Evolutionary conservation across 208 protist species (phyloP).

Genomic region (Leishmania arabica): DNA sequence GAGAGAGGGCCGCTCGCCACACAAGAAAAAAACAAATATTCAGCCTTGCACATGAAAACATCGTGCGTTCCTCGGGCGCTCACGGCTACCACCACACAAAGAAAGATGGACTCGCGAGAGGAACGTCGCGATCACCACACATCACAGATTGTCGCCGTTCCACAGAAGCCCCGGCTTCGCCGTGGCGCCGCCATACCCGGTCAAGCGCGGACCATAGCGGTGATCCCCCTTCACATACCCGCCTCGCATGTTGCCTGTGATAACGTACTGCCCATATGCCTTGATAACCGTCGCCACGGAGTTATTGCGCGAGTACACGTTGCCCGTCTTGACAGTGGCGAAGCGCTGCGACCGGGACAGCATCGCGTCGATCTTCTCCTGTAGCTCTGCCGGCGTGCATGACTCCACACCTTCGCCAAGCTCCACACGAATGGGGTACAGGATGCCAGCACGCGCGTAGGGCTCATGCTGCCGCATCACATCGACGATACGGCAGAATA

Average conservation of each 20-base stretch:
- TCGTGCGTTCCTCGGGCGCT: not conserved
- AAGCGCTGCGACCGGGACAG: constrained; percentile 73
- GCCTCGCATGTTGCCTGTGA: constrained; percentile 88
- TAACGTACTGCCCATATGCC: constrained; percentile 76
- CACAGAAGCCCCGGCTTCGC: constrained; percentile 81
- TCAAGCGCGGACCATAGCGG: constrained; percentile 81
- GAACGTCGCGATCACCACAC: not conserved
- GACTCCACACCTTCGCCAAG: constrained; percentile 65
- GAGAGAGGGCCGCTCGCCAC: not conserved
- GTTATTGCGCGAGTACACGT: constrained; percentile 73
- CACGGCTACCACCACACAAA: not conserved
- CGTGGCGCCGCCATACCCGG: constrained; percentile 82
- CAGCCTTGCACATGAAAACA: not conserved
- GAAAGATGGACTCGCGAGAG: not conserved
- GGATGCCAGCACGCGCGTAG: constrained; percentile 61
- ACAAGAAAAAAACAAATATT: not conserved
- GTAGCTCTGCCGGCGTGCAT: constrained; percentile 62
- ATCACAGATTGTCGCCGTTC: constrained; percentile 83
- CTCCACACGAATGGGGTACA: constrained; percentile 85
- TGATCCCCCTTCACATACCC: constrained; percentile 87
- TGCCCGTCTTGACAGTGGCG: constrained; percentile 70
- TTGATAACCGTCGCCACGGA: constrained; percentile 55
- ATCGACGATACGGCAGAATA: constrained; percentile 88
- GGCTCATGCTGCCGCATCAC: constrained; percentile 67
- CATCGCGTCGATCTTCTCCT: constrained; percentile 67